phyloP scores from a whole-genome alignment of 2,329 filamentous ascomycete species.

The Scytalidium sp. region DNA sequence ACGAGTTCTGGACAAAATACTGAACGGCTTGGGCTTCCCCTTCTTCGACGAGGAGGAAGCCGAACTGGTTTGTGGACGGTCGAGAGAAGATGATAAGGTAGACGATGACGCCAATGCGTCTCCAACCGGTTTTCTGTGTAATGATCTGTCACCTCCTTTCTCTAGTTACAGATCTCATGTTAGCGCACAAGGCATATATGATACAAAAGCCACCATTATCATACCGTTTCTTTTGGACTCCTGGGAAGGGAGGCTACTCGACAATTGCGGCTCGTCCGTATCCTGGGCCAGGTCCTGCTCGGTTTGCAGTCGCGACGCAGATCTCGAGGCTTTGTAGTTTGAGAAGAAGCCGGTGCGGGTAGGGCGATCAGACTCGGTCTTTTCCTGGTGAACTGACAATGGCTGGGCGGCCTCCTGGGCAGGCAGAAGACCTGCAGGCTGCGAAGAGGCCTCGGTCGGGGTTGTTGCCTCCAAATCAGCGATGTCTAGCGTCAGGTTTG shows the following conservation, averaged over 20 bases:
- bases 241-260: conserved; percentile 25
- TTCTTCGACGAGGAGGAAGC: conserved; percentile 18
- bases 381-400: conserved; percentile 8
- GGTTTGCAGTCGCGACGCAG: conserved; percentile 38
- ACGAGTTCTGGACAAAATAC: conserved; percentile 35
- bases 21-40: conserved; percentile 29
- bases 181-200: too few species aligned
- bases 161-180: conserved; percentile 18
- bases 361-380: conserved; percentile 18
- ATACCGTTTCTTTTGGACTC: conserved; percentile 27
- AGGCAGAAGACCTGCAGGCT: conserved; percentile 16
- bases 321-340: conserved; percentile 44
- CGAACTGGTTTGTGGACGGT: conserved; percentile 11
- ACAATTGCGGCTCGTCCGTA: conserved; percentile 23
- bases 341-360: conserved; percentile 37
- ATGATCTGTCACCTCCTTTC: conserved; percentile 16
- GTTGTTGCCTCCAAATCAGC: conserved; percentile 12
- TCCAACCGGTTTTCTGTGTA: conserved; percentile 24
- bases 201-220: too few species aligned
- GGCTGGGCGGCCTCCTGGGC: background rate
- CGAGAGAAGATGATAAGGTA: conserved; percentile 19
- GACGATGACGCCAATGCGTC: conserved; percentile 22
- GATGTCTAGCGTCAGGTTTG: conserved; percentile 16
- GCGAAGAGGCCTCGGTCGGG: conserved; percentile 14
- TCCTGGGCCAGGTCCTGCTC: conserved; percentile 31